Conservation (phyloP, 345 rosid genomes). For the Moringa oleifera region DNA sequence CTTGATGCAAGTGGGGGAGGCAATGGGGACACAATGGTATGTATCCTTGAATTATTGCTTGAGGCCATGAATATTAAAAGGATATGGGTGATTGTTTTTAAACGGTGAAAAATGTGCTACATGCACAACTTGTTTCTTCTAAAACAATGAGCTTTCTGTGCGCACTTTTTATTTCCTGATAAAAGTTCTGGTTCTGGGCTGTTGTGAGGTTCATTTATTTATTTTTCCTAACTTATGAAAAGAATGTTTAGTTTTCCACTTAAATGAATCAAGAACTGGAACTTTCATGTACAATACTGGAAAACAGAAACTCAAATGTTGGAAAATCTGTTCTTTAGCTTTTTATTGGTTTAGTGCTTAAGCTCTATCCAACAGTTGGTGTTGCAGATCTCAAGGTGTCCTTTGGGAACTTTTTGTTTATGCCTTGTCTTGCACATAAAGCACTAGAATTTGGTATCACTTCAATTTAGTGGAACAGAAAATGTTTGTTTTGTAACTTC, state of each 20-base stretch:
- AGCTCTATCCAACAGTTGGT: neutral
- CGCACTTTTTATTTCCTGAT: neutral
- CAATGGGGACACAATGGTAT: conserved; percentile 96
- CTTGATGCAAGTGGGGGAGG: conserved; percentile 99
- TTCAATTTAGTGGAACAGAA: conserved; percentile 10
- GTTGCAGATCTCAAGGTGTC: neutral
- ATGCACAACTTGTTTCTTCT: neutral
- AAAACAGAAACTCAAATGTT: too few species aligned
- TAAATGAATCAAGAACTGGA: too few species aligned
- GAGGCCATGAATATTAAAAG: neutral
- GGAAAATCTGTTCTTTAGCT: too few species aligned
- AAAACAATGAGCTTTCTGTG: neutral
- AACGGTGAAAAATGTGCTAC: neutral
- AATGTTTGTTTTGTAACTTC: neutral
- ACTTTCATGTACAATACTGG: too few species aligned
- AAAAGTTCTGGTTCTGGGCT: neutral
- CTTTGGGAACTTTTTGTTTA: neutral
- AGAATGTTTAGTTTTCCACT: too few species aligned
- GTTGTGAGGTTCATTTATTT: too few species aligned
- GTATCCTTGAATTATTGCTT: conserved; percentile 10
- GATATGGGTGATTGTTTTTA: conserved; percentile 6
- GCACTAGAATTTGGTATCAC: conserved; percentile 3
- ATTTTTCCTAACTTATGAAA: too few species aligned
- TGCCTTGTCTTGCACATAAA: neutral
- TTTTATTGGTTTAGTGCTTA: too few species aligned